Evolutionary conservation across 805 yeast species (phyloP).

Genomic region (Wickerhamomyces silvicola): DNA sequence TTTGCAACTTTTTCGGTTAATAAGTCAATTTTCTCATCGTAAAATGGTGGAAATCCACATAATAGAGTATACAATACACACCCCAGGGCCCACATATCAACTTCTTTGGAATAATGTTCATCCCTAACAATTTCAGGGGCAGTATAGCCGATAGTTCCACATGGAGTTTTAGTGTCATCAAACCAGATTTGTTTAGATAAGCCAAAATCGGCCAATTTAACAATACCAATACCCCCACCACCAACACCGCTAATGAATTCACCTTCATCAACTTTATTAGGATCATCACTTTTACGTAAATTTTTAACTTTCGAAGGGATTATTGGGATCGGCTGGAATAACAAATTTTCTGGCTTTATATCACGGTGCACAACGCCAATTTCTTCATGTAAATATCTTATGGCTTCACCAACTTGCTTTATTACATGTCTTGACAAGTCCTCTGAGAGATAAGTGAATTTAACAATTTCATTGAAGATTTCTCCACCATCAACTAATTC

Average conservation of each 20-base stretch:
- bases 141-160: conserved; percentile 73
- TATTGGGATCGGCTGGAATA: conserved; percentile 46
- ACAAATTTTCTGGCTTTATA: conserved; percentile 89
- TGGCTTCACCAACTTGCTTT: conserved; percentile 72
- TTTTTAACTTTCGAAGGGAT: conserved; percentile 9
- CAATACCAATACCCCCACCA: conserved; percentile 57
- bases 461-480: conserved; percentile 69
- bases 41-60: conserved; percentile 73
- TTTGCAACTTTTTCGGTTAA: conserved; percentile 61
- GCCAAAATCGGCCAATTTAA: conserved; percentile 68
- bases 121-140: conserved; percentile 65
- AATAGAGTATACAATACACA: conserved; percentile 63
- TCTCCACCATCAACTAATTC: conserved; percentile 73
- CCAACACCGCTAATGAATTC: conserved; percentile 45
- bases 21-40: conserved; percentile 59
- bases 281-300: conserved; percentile 50
- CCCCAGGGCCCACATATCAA: conserved; percentile 71
- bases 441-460: conserved; percentile 48
- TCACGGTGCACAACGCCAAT: conserved; percentile 94
- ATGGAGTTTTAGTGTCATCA: conserved; percentile 57
- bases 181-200: conserved; percentile 51
- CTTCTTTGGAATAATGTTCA: conserved; percentile 56
- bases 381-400: conserved; percentile 87
- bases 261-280: conserved; percentile 58
- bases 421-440: conserved; percentile 55